Base-by-base conservation (phyloP, 257 asterid genomes). In the Avicennia marina region DNA sequence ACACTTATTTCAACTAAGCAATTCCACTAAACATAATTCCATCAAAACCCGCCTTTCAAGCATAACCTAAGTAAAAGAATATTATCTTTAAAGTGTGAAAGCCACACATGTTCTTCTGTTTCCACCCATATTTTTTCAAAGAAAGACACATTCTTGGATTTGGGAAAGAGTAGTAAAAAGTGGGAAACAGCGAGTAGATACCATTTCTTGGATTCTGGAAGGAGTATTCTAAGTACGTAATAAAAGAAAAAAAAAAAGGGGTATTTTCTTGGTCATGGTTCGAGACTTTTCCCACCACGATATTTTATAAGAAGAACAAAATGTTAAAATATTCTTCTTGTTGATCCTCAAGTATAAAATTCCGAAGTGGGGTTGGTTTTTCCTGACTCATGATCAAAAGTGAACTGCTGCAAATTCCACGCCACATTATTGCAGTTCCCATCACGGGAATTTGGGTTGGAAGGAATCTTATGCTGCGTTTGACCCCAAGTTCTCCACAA, bases 381-480 rank as follows among this genome's bases (percentile, higher is more conserved):
- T 49, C 39, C 47, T 49, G 59, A 55, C 53, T n/a, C n/a, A n/a
- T 27, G 41, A 48, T 11, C 38, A 16, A 53, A 48, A 45, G 42
- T 25, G 18, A 7, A 6, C 7, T 67, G 67, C 63, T 52, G 60
- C 67, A 70, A 38, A 50, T 40, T 59, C 62, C 61, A 53, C 29
- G 38, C 53, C 44, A n/a, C n/a, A 53, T 44, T 52, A 58, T 42
- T 50, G 26, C 43, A 4, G 15, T 31, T 53, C 47, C 15, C 18
- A 16, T 21, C 31, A 55, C 24, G 11, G 40, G 50, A 21, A 50
- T 15, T 53, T 63, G 70, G 59, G 63, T 58, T 33, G 44, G 32
- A 51, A 70, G 58, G 75, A 70, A 70, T 63, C 75, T 69, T 58
- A 36, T 50, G 41, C 52, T 15, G 9, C n/a, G n/a, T 52, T 46